A percentile compares a stretch with the other conserved stretches of the same genome.
These are phyloP conservation scores for Fagus sylvatica DNA, from an alignment of 306 rosid species.

Conservation along the genomic window DNA sequence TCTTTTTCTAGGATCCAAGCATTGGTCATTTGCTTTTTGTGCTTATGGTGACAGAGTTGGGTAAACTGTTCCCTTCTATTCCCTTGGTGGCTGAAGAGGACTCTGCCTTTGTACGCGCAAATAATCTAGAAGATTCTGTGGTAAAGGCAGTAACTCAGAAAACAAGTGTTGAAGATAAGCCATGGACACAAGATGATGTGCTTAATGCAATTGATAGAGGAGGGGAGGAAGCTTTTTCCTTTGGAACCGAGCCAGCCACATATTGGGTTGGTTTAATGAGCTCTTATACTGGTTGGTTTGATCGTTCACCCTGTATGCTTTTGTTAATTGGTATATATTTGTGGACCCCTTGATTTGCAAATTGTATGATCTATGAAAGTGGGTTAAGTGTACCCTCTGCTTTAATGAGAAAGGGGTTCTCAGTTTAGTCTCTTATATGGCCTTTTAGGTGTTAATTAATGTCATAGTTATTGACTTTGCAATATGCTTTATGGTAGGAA, in stretches of 20 bases:
- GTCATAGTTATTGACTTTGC: slow-evolving; percentile 10
- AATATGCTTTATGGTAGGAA: slow-evolving; percentile 15
- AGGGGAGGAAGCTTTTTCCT: slow-evolving; percentile 58
- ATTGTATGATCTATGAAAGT: not conserved
- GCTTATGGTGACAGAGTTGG: slow-evolving; percentile 60
- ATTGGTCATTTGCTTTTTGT: slow-evolving; percentile 17
- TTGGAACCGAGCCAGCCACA: slow-evolving; percentile 75
- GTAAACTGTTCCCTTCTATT: slow-evolving; percentile 74
- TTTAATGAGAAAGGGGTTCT: slow-evolving; percentile 11
- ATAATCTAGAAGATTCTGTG: slow-evolving; percentile 62
- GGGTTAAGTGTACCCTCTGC: not conserved
- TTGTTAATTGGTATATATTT: not conserved
- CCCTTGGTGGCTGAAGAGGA: slow-evolving; percentile 98
- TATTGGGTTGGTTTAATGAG: slow-evolving; percentile 73
- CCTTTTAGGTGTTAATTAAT: not conserved
- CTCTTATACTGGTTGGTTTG: slow-evolving; percentile 17
- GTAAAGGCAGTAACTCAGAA: slow-evolving; percentile 47
- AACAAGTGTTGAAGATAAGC: slow-evolving; percentile 33
- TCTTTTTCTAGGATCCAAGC: not conserved
- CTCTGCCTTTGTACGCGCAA: slow-evolving; percentile 63
- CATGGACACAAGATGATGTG: slow-evolving; percentile 60
- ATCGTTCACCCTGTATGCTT: not conserved
- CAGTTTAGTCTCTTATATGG: slow-evolving; percentile 9
- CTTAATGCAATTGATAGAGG: slow-evolving; percentile 87
- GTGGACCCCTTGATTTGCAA: not conserved